Percentiles rank a stretch among this genome's conserved stretches.
Evolutionary conservation across 768 basidiomycete species (phyloP).

Genomic region (Suillus paluster): DNA sequence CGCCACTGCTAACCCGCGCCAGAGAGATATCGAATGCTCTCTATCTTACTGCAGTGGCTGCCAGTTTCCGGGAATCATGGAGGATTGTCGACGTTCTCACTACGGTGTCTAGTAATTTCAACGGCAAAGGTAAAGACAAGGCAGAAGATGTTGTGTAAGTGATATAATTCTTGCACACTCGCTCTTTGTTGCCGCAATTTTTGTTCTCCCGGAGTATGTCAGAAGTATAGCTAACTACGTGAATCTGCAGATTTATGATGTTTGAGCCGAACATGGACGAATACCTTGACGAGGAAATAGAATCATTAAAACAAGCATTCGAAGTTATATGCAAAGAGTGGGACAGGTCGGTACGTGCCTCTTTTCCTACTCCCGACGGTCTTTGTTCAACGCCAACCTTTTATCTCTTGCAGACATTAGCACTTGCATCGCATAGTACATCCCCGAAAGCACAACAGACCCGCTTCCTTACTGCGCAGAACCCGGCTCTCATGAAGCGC

Average conservation of each 20-base stretch:
- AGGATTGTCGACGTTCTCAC: slow-evolving; percentile 80
- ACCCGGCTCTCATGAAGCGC: slow-evolving; percentile 90
- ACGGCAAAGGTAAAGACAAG: slow-evolving; percentile 13
- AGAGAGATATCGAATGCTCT: slow-evolving; percentile 71
- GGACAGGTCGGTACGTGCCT: slow-evolving; percentile 68
- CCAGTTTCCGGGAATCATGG: slow-evolving; percentile 88
- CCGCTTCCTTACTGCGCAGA: slow-evolving; percentile 82
- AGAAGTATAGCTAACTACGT: background rate
- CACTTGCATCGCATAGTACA: slow-evolving; percentile 1
- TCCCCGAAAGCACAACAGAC: slow-evolving; percentile 29
- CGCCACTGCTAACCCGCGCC: slow-evolving; percentile 74
- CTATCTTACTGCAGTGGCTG: slow-evolving; percentile 86
- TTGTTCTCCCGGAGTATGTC: slow-evolving; percentile 6
- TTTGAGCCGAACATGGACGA: slow-evolving; percentile 98
- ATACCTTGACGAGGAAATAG: slow-evolving; percentile 93
- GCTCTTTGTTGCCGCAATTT: slow-evolving; percentile 14
- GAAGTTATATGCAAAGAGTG: slow-evolving; percentile 78
- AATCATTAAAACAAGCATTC: slow-evolving; percentile 74
- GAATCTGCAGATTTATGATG: slow-evolving; percentile 75
- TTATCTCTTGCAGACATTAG: slow-evolving; percentile 3
- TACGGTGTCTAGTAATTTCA: slow-evolving; percentile 45
- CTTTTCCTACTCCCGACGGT: background rate
- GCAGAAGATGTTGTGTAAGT: slow-evolving; percentile 87
- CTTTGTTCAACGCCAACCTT: slow-evolving; percentile 2
- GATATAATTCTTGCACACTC: slow-evolving; percentile 4